These are phyloP conservation scores for Podospora conica DNA, from an alignment of 495 filamentous ascomycete genomes.

Conservation along the genomic window DNA sequence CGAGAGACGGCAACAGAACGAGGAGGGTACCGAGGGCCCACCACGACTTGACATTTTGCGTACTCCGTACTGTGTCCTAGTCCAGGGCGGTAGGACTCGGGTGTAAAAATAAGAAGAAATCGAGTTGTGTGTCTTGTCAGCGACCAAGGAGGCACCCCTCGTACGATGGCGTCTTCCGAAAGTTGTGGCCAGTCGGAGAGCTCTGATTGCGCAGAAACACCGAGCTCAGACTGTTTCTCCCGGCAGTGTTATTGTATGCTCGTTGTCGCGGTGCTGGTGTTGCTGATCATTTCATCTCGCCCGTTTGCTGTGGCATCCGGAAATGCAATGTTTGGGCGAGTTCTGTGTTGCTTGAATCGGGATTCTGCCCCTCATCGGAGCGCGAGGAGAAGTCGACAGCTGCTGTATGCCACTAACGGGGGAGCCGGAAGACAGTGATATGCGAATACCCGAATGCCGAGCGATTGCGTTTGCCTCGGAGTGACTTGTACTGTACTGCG, in stretches of 20 bases:
- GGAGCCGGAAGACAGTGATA: background rate
- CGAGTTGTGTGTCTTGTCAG: too few species aligned
- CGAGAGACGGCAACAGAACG: background rate
- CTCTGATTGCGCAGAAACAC: background rate
- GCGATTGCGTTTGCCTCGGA: background rate
- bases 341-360: background rate
- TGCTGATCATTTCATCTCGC: background rate
- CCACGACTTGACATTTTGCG: background rate
- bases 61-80: too few species aligned
- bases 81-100: background rate
- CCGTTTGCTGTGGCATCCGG: background rate
- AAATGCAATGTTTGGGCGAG: background rate
- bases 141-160: too few species aligned
- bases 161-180: background rate
- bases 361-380: background rate
- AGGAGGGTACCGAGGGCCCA: background rate
- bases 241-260: background rate
- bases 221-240: background rate
- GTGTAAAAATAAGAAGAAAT: background rate
- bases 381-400: background rate
- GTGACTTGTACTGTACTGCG: slow-evolving; percentile 7
- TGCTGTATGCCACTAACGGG: background rate
- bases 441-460: slow-evolving; percentile 1
- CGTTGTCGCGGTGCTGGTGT: background rate
- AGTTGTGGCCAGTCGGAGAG: background rate